Percentiles rank a stretch among this genome's conserved stretches.
Conservation (phyloP, 169 alveolate species). For the Amoebophrya sp. region DNA sequence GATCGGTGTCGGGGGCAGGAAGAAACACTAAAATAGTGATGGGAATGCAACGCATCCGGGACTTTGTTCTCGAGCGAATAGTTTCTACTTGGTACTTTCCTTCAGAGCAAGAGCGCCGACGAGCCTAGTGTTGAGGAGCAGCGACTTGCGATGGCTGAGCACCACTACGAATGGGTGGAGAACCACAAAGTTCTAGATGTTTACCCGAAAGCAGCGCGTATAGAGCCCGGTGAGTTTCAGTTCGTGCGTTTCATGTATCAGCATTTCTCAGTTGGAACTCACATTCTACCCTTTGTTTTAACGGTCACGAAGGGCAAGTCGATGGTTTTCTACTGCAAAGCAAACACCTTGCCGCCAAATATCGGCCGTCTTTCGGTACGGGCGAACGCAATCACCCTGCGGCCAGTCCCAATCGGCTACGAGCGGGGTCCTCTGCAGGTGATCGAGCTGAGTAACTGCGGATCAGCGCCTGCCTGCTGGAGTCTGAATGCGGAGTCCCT, state of each 20-base stretch:
- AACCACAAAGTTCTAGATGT: constrained; percentile 13
- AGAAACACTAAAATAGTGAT: no score
- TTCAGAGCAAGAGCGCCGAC: not conserved
- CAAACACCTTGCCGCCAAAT: not conserved
- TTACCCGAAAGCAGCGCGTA: not conserved
- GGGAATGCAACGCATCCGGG: no score
- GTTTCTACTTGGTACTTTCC: no score
- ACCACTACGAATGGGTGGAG: constrained; percentile 25
- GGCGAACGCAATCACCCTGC: constrained; percentile 17
- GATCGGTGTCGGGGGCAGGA: no score
- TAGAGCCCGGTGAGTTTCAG: constrained; percentile 11
- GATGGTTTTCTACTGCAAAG: constrained; percentile 17
- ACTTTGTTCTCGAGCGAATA: no score
- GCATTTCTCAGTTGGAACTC: constrained; percentile 11
- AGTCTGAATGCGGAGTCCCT: not conserved
- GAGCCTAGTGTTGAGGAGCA: not conserved
- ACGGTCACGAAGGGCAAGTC: not conserved
- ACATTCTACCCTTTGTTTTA: not conserved
- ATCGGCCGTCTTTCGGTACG: not conserved
- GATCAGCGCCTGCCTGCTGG: not conserved
- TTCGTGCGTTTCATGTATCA: not conserved
- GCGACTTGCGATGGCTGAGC: not conserved
- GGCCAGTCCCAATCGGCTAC: constrained; percentile 24
- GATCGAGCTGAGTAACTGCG: not conserved
- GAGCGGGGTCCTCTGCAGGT: not conserved